A percentile compares a stretch with the other conserved stretches of the same genome.
Evolutionary conservation across 2,329 filamentous ascomycete genomes (phyloP).

Genomic region (Tothia fuscella): DNA sequence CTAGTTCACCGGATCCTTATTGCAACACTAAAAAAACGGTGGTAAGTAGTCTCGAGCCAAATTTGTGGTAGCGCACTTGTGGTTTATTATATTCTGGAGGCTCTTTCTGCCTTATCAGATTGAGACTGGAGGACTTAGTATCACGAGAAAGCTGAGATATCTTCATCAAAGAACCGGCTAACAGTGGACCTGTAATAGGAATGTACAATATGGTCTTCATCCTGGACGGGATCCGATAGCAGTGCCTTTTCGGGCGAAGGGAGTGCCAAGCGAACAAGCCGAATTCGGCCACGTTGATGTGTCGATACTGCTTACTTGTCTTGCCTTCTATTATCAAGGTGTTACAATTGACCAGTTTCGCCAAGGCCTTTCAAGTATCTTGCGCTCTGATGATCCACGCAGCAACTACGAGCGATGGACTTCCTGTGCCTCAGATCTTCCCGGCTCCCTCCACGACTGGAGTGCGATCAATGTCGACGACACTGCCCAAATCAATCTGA

Average conservation of each 20-base stretch:
- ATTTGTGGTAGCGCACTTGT: too few species aligned
- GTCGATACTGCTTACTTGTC: conserved; percentile 50
- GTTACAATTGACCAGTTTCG: conserved; percentile 14
- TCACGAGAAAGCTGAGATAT: too few species aligned
- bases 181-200: too few species aligned
- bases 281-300: conserved; percentile 63
- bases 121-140: too few species aligned
- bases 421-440: conserved; percentile 29
- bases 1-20: conserved; percentile 48
- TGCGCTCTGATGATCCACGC: conserved; percentile 41
- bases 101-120: too few species aligned
- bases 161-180: too few species aligned
- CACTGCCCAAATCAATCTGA: conserved; percentile 29
- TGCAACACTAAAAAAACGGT: conserved; percentile 49
- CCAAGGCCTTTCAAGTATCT: conserved; percentile 36
- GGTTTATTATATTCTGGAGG: too few species aligned
- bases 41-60: too few species aligned
- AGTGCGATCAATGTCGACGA: conserved; percentile 50
- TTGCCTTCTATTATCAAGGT: conserved; percentile 56
- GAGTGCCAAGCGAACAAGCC: conserved; percentile 46
- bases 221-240: conserved; percentile 45
- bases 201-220: conserved; percentile 46
- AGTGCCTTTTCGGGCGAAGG: conserved; percentile 57
- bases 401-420: conserved; percentile 35
- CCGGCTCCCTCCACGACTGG: conserved; percentile 38